These are phyloP conservation scores for Tetraselmis striata DNA, from an alignment of 139 green algal genomes.

Conservation along the genomic window DNA sequence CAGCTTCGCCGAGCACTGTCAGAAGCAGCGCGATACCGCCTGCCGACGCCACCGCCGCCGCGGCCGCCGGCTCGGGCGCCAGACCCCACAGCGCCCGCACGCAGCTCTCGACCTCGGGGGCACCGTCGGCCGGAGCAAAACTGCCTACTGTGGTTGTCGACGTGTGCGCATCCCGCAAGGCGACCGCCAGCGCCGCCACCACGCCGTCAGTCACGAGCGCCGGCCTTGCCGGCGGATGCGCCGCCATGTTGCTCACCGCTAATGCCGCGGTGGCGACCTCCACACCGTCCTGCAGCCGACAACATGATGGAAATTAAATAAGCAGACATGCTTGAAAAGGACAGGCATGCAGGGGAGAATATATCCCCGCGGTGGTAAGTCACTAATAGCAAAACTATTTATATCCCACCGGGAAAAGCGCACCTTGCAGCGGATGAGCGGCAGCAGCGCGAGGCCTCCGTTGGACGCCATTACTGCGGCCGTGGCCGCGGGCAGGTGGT, in stretches of 20 bases:
- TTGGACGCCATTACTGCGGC: background rate
- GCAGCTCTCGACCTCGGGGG: background rate
- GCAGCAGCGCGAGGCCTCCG: background rate
- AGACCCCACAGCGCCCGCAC: background rate
- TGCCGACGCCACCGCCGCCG: background rate
- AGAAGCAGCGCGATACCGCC: background rate
- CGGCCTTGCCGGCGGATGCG: background rate
- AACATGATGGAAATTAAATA: too few species aligned
- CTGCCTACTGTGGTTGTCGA: too few species aligned
- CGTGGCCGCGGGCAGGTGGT: background rate
- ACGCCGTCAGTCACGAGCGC: background rate
- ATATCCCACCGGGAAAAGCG: too few species aligned
- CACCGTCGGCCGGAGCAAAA: too few species aligned
- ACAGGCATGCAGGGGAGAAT: too few species aligned
- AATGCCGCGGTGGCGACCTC: background rate
- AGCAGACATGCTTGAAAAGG: too few species aligned
- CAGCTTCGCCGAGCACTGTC: background rate
- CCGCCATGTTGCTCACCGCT: background rate
- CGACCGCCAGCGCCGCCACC: background rate
- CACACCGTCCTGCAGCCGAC: background rate
- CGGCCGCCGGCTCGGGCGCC: background rate
- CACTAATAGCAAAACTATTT: too few species aligned
- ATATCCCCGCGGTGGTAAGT: too few species aligned
- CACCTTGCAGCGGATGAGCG: background rate
- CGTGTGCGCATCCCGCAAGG: background rate